Conservation (phyloP, 140 eudicot species). For the Erigeron philadelphicus region DNA sequence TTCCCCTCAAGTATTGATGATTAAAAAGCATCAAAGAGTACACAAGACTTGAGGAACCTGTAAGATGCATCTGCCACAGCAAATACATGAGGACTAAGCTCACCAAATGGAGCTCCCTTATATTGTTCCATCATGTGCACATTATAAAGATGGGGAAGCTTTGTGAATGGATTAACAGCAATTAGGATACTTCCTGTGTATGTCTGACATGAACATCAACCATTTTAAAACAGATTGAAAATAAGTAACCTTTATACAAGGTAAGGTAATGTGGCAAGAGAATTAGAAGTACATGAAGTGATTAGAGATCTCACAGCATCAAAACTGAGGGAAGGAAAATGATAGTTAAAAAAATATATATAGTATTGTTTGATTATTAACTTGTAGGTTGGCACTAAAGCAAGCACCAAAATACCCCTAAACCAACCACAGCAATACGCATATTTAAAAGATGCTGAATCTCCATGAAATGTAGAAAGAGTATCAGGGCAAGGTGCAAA, state of each 20-base stretch:
- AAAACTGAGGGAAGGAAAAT: conserved; percentile 8
- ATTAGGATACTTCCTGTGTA: conserved; percentile 97
- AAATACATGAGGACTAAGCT: conserved; percentile 97
- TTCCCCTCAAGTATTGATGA: conserved; percentile 4
- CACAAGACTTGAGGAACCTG: conserved; percentile 50
- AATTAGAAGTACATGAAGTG: conserved; percentile 1
- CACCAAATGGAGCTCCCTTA: conserved; percentile 97
- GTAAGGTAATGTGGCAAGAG: neutral
- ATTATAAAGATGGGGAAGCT: conserved; percentile 95
- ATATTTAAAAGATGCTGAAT: too few relatives aligned
- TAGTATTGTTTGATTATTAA: conserved; percentile 8
- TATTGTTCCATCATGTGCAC: conserved; percentile 98
- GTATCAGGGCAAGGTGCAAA: too few relatives aligned
- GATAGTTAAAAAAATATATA: neutral
- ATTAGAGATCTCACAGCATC: conserved; percentile 3
- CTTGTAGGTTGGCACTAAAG: neutral
- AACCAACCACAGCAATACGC: too few relatives aligned
- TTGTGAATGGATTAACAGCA: conserved; percentile 96
- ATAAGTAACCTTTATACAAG: neutral
- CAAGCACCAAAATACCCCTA: neutral
- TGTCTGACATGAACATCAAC: conserved; percentile 48
- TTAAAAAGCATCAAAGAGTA: neutral
- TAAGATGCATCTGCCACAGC: conserved; percentile 99
- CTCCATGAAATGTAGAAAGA: too few relatives aligned
- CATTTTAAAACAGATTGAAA: conserved; percentile 8